Conservation (phyloP, 345 rosid species). For the Iberis pinnata region DNA sequence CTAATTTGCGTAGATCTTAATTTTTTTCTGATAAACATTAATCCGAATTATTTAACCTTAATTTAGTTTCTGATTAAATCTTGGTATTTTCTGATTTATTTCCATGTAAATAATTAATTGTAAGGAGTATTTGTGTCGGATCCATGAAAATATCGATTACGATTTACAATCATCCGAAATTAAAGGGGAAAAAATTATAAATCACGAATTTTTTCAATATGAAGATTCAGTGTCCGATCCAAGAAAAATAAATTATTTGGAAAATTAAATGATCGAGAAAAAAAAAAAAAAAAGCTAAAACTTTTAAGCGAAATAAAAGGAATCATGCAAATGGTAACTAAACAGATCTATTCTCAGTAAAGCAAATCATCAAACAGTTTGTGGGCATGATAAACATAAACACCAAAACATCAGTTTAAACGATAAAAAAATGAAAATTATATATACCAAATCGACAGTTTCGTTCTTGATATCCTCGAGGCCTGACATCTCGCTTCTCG, state of each 20-base stretch:
- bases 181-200: no score
- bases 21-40: constrained; percentile 19
- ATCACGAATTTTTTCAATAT: no score
- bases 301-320: no score
- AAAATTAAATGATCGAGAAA: no score
- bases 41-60: neutral
- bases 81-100: no score
- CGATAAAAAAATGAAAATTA: neutral
- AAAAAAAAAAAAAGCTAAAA: no score
- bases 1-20: constrained; percentile 23
- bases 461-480: constrained; percentile 66
- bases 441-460: constrained; percentile 52
- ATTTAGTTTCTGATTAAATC: neutral
- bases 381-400: constrained; percentile 12
- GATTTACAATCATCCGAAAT: no score
- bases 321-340: constrained; percentile 20
- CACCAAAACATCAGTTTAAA: no score
- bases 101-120: no score
- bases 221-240: no score
- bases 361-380: constrained; percentile 30
- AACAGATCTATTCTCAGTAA: constrained; percentile 23
- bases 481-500: constrained; percentile 29
- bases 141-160: neutral
- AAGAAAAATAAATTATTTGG: no score
- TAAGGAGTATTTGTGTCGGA: no score